phyloP scores from a whole-genome alignment of 169 alveolate genomes.

The Eimeria praecox region DNA sequence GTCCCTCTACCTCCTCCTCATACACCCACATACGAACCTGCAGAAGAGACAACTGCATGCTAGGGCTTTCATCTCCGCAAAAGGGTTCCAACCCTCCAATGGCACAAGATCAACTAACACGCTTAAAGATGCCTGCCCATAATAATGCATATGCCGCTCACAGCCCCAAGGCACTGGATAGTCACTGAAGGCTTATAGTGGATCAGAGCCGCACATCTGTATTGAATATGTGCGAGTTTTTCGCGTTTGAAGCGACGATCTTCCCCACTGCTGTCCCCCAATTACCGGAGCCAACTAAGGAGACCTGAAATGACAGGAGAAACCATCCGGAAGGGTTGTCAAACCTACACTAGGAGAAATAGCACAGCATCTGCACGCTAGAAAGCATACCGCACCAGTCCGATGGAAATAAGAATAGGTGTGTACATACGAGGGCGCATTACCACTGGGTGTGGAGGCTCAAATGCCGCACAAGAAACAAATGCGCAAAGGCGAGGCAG shows the following conservation, averaged over 20 bases:
- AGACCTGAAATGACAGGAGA: slow-evolving; percentile 84
- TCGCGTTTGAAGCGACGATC: slow-evolving; percentile 86
- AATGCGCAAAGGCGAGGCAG: background rate
- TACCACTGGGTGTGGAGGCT: background rate
- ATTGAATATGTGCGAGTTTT: slow-evolving; percentile 78
- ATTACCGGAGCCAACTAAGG: slow-evolving; percentile 92
- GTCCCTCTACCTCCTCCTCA: slow-evolving; percentile 93
- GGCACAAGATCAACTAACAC: background rate
- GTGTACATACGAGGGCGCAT: background rate
- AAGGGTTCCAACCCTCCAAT: background rate
- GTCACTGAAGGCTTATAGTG: background rate
- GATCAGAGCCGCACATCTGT: slow-evolving; percentile 61
- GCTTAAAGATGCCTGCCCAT: background rate
- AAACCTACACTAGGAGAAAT: background rate
- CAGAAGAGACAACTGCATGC: background rate
- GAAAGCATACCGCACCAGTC: too few relatives aligned
- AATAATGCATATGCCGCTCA: background rate
- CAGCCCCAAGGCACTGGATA: background rate
- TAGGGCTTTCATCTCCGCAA: background rate
- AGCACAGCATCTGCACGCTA: background rate
- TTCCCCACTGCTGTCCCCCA: slow-evolving; percentile 94
- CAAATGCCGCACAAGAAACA: background rate
- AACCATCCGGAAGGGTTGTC: background rate
- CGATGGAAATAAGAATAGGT: background rate
- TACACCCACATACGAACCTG: slow-evolving; percentile 93